Conservation (phyloP, 208 protist species). For the Trypanosoma lewisi region DNA sequence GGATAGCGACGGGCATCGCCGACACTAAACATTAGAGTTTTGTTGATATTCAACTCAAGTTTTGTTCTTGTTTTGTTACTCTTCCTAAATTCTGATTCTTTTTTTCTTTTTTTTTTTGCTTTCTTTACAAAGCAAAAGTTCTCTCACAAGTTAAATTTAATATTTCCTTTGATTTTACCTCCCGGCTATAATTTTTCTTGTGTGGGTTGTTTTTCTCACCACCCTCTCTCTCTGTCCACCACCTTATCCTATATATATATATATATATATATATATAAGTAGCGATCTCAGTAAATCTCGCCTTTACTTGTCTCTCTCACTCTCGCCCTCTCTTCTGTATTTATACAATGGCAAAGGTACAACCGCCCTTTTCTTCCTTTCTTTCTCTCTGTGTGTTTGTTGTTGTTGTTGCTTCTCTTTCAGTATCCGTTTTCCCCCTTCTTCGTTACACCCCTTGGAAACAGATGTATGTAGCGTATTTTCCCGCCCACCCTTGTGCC, state of each 20-base stretch:
- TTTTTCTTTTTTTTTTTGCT: slow-evolving; percentile 16
- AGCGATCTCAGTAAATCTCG: not conserved
- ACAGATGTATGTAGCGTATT: too few species aligned
- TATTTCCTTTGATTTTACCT: too few species aligned
- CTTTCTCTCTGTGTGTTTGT: not conserved
- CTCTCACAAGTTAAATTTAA: too few species aligned
- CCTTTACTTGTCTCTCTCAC: not conserved
- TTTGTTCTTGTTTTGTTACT: slow-evolving; percentile 4
- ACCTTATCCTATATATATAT: too few species aligned
- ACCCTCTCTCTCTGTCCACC: slow-evolving; percentile 4
- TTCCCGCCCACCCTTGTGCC: too few species aligned
- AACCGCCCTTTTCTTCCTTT: slow-evolving; percentile 12
- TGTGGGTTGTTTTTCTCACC: too few species aligned
- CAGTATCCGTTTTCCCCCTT: not conserved
- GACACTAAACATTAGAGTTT: slow-evolving; percentile 17
- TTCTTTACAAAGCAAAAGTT: too few species aligned
- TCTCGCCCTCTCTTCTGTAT: slow-evolving; percentile 2
- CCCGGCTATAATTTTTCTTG: too few species aligned
- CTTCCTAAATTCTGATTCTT: too few species aligned
- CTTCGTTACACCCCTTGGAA: too few species aligned
- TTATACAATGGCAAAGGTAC: not conserved
- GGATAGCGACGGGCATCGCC: slow-evolving; percentile 23
- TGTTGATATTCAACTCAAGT: not conserved
- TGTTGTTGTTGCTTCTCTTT: slow-evolving; percentile 12
- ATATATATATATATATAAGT: too few species aligned